Base-by-base conservation (phyloP, 2,329 filamentous ascomycete genomes). In the Calycina herbarum region DNA sequence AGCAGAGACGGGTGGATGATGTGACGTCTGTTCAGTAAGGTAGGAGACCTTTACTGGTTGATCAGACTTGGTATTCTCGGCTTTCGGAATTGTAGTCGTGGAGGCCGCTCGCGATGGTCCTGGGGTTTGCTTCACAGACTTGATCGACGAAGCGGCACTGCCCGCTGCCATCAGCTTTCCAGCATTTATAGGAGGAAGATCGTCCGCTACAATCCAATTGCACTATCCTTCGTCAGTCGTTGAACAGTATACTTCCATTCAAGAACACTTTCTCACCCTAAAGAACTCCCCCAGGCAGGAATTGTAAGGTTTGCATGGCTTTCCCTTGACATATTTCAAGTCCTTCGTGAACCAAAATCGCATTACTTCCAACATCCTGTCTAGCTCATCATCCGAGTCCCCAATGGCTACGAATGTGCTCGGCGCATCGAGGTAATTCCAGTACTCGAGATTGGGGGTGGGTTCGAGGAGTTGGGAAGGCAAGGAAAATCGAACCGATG, bases 311-410 rank as follows among this genome's bases (percentile, higher is more conserved):
- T 99, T 99, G 87, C 94, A 98, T 56, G 95, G 95, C 82, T 94
- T 96, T 67, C 94, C 94, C 82, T 98, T 98, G 77, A 96, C 92
- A 75, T 98, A 99, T 86, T 99, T 99, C 78, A 99, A 78, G 78
- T 99, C 95, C 79, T 99, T 99, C 69, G 95, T 98, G 75, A 98
- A 96, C 95, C 95, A 99, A 80, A 98, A 99, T 67, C 94, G 89
- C 73, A 98, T 80, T 35, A 96, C 93, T 75, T 94, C 94, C 61
- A 99, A 86, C 92, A 97, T 97, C 72, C 95, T 93, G 73, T 95
- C 94, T 64, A 98, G 82, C 11, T 91, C 86, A 73, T 98, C 93
- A 73, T 98, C 91, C 20, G 94, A 95, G 73, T 94, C 94, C 73
- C 94, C 95, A 73, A 90, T 90, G 57, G 85, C 86, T 70, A 87